A percentile compares a stretch with the other conserved stretches of the same genome.
Conservation (phyloP, 805 yeast genomes). For the Saturnispora galanensis region DNA sequence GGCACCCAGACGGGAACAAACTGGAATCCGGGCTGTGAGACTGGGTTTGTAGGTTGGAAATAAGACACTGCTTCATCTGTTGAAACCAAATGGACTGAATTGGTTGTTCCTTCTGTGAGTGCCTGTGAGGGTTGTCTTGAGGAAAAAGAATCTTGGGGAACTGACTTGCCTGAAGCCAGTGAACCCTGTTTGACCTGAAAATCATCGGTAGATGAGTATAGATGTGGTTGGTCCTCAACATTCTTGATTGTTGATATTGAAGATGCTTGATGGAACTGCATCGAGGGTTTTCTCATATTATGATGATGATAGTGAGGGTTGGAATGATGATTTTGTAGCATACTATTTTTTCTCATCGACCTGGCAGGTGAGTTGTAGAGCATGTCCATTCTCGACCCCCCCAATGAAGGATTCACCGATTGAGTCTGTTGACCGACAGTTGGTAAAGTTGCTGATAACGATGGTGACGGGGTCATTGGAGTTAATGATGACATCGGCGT, state of each 20-base stretch:
- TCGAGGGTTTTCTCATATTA: background rate
- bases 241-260: constrained; percentile 3
- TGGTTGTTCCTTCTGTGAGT: constrained; percentile 7
- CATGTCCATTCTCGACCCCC: no score
- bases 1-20: constrained; percentile 52
- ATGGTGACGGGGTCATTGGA: background rate
- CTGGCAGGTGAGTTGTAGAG: background rate
- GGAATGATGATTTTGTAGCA: background rate
- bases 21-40: constrained; percentile 20
- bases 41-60: constrained; percentile 16
- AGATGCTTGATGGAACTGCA: background rate
- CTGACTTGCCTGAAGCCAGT: background rate
- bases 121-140: constrained; percentile 15
- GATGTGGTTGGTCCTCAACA: background rate
- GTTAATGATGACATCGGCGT: background rate
- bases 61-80: constrained; percentile 21
- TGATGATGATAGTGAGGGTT: background rate
- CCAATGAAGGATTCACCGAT: no score
- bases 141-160: background rate
- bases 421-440: no score
- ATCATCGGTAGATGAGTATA: background rate
- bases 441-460: background rate
- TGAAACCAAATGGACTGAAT: constrained; percentile 17
- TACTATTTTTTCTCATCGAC: background rate
- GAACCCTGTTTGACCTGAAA: constrained; percentile 1